A percentile compares a stretch with the other conserved stretches of the same genome.
Evolutionary conservation across 163 green algal genomes (phyloP).

Genomic region (Scenedesmus sp.): DNA sequence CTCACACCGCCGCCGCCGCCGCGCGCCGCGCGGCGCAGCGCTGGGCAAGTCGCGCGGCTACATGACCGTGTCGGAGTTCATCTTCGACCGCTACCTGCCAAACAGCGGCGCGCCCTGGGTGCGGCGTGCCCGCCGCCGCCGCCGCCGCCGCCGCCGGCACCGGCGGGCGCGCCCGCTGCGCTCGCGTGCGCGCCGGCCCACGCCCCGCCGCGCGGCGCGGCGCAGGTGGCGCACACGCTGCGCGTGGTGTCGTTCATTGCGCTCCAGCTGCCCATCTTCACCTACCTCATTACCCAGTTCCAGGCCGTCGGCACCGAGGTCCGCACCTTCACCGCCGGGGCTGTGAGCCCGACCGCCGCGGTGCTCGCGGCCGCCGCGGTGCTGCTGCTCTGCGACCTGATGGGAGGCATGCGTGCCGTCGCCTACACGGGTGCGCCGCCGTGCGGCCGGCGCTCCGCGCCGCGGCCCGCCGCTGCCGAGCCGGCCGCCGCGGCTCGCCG

Average conservation of each 20-base stretch:
- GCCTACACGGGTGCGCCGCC: slow-evolving; percentile 47
- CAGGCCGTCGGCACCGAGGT: slow-evolving; percentile 53
- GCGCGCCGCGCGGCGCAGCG: slow-evolving; percentile 49
- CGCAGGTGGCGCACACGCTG: slow-evolving; percentile 50
- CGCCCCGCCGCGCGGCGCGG: not conserved
- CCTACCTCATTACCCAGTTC: slow-evolving; percentile 67
- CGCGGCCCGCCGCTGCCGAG: not conserved
- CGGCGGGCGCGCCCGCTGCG: no score
- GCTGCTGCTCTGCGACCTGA: slow-evolving; percentile 54
- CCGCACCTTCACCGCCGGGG: slow-evolving; percentile 50
- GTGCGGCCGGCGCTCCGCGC: not conserved
- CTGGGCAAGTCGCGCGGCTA: slow-evolving; percentile 61
- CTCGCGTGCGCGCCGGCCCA: not conserved
- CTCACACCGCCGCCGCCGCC: not conserved
- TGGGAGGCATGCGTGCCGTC: slow-evolving; percentile 58
- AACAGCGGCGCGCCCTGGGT: slow-evolving; percentile 37
- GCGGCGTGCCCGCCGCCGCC: not conserved
- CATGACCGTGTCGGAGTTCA: slow-evolving; percentile 55
- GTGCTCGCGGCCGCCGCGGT: slow-evolving; percentile 54
- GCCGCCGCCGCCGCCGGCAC: not conserved
- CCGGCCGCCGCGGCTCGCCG: no score
- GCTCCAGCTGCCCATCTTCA: slow-evolving; percentile 64
- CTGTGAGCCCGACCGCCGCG: slow-evolving; percentile 45
- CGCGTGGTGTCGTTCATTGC: slow-evolving; percentile 50
- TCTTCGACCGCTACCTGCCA: slow-evolving; percentile 55